Evolutionary conservation across 2,329 filamentous ascomycete species (phyloP), one percentile per base, ranked within the genome.

Genomic region (Phaeosphaeriaceae sp.): DNA sequence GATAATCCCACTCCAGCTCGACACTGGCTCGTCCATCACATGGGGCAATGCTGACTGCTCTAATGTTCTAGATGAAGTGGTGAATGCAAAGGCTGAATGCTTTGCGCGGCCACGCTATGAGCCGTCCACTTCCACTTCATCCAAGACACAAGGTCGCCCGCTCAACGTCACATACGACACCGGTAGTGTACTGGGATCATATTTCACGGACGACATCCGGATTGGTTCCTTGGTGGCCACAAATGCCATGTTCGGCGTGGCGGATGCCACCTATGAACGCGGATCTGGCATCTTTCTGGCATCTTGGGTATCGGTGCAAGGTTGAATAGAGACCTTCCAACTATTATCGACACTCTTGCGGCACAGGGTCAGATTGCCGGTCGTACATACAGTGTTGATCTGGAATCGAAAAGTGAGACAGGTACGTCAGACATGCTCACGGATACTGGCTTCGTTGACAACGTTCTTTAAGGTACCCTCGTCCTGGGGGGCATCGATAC

Each of bases 161-260:
- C 43, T 54, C 52, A 54, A 54, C 26, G n/a, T 51, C n/a, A 56
- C 47, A 26, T 51, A 50, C 13, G 48, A 48, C 35, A 24, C 22
- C 22, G 54, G 47, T 22, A 23, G 40, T 19, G 32, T 30, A 23
- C 46, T 51, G 19, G 54, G 28, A 26, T 19, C 42, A 24, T 56
- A 46, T 19, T 43, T 56, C 48, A 56, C 17, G 21, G 47, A 51
- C 28, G 35, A 56, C 15, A 28, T 56, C 7, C 15, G 32, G n/a
- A 44, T 51, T 15, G 47, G 47, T 15, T 28, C 47, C 19, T 8
- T 48, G 10, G 21, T 23, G 21, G 48, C 28, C 19, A 24, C 51
- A 30, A 23, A 47, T 35, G 15, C 28, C n/a, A 2, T 23, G 5
- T 54, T 54, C 22, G 52, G 52, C 13, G 52, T 54, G 8, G 52